Evolutionary conservation across 2,329 filamentous ascomycete genomes (phyloP), one percentile per base, ranked within the genome.

Genomic region (Thyridium curvatum): DNA sequence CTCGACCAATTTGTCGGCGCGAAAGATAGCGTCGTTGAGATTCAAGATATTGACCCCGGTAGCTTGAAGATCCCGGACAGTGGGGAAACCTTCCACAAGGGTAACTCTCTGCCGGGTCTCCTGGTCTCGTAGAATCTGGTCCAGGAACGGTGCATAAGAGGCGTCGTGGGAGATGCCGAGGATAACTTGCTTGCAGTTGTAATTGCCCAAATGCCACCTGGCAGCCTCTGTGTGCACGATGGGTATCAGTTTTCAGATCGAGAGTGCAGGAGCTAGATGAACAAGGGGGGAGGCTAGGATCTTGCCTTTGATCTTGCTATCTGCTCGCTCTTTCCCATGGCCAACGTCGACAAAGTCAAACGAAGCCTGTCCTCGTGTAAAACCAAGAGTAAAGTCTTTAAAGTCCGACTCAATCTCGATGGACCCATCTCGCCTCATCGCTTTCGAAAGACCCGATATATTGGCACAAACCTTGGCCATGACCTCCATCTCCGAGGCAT

Each of bases 291-390:
- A 26, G 16, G 34, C 29, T 14, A 10, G 18, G 30, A 34, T 43
- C 58, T 35, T 55, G 77, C 76, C 76, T 66, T 69, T 72, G 46
- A 83, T 73, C 55, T 82, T 82, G 34, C 68, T 68, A 51, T 78
- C 74, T 8, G 72, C 70, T 36, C 72, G 64, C 49, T 80, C 75
- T 52, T 78, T 79, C 33, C 70, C 70, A 47, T 68, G 59, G 28
- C 78, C 77, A 38, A 82, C 69, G 50, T 83, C 77, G 41, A 82
- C 62, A 60, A 81, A 82, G 54, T 82, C 76, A 60, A 82, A 80
- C 10, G 69, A 70, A 9, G 74, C 65, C 46, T 71, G 70, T 42
- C 65, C 69, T 54, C 78, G 75, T 35, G 71, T 79, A 60, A 82
- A 83, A 30, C 74, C 79, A 42, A 68, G 51, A 18, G 69, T 66